A percentile compares a stretch with the other conserved stretches of the same genome.
These are phyloP conservation scores for Aspergillus fijiensis DNA, from an alignment of 2,329 filamentous ascomycete genomes.

Conservation along the genomic window DNA sequence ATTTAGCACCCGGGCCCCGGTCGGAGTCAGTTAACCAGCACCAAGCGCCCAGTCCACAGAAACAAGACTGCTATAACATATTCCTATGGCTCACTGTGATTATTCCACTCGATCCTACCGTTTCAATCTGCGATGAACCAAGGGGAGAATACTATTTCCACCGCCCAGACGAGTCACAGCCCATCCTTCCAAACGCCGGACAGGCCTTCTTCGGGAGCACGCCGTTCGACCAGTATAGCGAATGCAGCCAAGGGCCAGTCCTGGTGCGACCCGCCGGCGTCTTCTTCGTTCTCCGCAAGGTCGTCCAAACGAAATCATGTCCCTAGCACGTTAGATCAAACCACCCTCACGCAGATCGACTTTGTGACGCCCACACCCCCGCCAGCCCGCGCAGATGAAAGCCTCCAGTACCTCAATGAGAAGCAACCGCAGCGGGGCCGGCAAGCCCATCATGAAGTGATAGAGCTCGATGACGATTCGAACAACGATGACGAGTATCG, in stretches of 20 bases:
- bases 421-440: slow-evolving; percentile 1
- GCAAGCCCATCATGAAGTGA: slow-evolving; percentile 19
- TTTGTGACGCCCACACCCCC: slow-evolving; percentile 32
- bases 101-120: not conserved
- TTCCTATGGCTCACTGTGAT: slow-evolving; percentile 15
- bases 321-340: slow-evolving; percentile 30
- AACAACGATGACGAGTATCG: slow-evolving; percentile 25
- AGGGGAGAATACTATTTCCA: slow-evolving; percentile 14
- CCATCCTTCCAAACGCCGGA: slow-evolving; percentile 24
- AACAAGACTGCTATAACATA: slow-evolving; percentile 2
- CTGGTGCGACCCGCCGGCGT: slow-evolving; percentile 15
- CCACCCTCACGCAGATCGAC: slow-evolving; percentile 45
- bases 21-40: not conserved
- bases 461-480: slow-evolving; percentile 27
- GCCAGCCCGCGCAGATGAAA: slow-evolving; percentile 19
- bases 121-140: slow-evolving; percentile 31
- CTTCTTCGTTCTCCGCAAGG: slow-evolving; percentile 20
- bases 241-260: slow-evolving; percentile 20
- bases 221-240: slow-evolving; percentile 13
- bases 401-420: slow-evolving; percentile 33
- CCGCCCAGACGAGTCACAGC: slow-evolving; percentile 18
- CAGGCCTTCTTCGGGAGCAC: slow-evolving; percentile 12
- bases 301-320: slow-evolving; percentile 21
- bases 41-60: not conserved
- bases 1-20: not conserved